phyloP scores from a whole-genome alignment of 495 filamentous ascomycete genomes.

The Aspergillus heteromorphus region DNA sequence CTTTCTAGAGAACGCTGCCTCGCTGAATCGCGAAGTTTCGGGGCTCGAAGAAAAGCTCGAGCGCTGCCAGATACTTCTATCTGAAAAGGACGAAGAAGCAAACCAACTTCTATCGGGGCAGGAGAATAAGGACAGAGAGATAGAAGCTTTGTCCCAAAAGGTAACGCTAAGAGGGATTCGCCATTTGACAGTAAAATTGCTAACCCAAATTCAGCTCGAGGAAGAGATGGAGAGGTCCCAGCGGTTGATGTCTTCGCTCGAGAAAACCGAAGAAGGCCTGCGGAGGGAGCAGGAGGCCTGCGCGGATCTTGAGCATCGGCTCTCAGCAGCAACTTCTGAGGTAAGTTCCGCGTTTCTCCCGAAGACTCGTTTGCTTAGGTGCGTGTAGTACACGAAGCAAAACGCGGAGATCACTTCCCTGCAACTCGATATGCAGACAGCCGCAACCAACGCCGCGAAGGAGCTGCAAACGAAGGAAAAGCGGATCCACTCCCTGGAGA shows the following conservation, averaged over 20 bases:
- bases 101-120: slow-evolving; percentile 17
- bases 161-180: slow-evolving; percentile 14
- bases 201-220: slow-evolving; percentile 8
- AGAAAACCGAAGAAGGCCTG: slow-evolving; percentile 18
- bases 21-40: slow-evolving; percentile 18
- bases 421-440: slow-evolving; percentile 22
- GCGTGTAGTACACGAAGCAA: slow-evolving; percentile 18
- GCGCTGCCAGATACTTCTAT: slow-evolving; percentile 8
- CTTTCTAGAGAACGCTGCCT: slow-evolving; percentile 7
- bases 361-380: neutral
- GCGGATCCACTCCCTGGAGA: slow-evolving; percentile 34
- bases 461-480: slow-evolving; percentile 33
- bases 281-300: slow-evolving; percentile 16
- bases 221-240: slow-evolving; percentile 19
- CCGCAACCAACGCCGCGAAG: slow-evolving; percentile 20
- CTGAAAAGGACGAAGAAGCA: slow-evolving; percentile 26
- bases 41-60: slow-evolving; percentile 15
- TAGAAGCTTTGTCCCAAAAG: slow-evolving; percentile 21
- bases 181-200: neutral
- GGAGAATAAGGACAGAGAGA: slow-evolving; percentile 14
- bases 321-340: slow-evolving; percentile 16
- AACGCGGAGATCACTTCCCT: slow-evolving; percentile 23
- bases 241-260: slow-evolving; percentile 16
- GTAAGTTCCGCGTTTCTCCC: slow-evolving; percentile 11
- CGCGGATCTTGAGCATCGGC: neutral